A percentile compares a stretch with the other conserved stretches of the same genome.
Conservation (phyloP, 2,329 filamentous ascomycete species). For the Colletotrichum sp. region DNA sequence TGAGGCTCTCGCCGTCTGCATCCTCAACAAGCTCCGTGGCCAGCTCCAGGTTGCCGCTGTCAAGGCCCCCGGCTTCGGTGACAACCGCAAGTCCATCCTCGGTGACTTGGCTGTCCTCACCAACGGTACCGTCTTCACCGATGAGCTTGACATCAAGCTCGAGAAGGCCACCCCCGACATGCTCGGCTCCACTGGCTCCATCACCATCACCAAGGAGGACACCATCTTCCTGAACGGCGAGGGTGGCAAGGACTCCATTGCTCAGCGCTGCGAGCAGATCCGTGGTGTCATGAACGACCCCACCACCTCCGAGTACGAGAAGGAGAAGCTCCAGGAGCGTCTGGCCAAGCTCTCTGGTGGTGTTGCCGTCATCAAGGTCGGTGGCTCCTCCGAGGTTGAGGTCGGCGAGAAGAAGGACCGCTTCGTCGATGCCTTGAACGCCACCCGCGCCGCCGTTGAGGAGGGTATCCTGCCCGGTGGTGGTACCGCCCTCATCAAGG, state of each 20-base stretch:
- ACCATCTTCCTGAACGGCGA: constrained; percentile 98
- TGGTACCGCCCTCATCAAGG: constrained; percentile 98
- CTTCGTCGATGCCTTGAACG: constrained; percentile 97
- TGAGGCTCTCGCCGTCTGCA: constrained; percentile 97
- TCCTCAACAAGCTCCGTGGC: constrained; percentile 99
- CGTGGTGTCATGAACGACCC: constrained; percentile 95
- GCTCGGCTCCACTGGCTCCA: constrained; percentile 95
- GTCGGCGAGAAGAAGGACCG: constrained; percentile 99
- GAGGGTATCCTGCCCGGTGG: constrained; percentile 98
- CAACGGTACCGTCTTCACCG: constrained; percentile 96
- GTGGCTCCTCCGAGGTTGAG: constrained; percentile 96
- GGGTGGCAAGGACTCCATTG: constrained; percentile 90
- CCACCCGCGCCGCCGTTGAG: constrained; percentile 96
- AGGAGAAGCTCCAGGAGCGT: constrained; percentile 99
- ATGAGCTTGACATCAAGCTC: constrained; percentile 98
- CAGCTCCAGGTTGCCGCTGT: constrained; percentile 98
- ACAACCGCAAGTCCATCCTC: constrained; percentile 99
- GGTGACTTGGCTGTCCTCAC: constrained; percentile 95
- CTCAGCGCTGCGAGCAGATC: constrained; percentile 98
- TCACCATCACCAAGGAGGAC: constrained; percentile 99
- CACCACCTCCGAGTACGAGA: constrained; percentile 97
- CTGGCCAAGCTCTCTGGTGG: constrained; percentile 98
- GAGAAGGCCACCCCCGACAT: constrained; percentile 97
- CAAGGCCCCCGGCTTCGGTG: constrained; percentile 98
- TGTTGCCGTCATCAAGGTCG: constrained; percentile 99